A percentile compares a stretch with the other conserved stretches of the same genome.
Evolutionary conservation across 305 asterid species (phyloP).

Genomic region (Solanum aculeatissimum): DNA sequence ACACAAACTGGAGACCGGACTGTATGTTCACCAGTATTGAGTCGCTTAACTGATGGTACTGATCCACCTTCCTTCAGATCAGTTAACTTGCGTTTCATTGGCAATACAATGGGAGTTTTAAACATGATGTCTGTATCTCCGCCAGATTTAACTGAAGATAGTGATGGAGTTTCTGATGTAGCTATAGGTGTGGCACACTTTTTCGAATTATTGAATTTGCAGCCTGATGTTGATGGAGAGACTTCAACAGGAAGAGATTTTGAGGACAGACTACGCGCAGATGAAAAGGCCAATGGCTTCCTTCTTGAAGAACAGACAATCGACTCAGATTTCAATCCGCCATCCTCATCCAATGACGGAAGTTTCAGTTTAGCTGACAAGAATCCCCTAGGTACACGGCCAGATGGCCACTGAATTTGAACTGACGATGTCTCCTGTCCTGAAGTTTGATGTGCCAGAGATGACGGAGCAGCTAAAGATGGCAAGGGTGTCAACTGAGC

Average conservation of each 20-base stretch:
- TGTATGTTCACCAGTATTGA: slow-evolving; percentile 54
- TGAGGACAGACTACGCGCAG: slow-evolving; percentile 23
- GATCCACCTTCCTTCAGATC: slow-evolving; percentile 53
- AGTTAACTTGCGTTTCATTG: slow-evolving; percentile 73
- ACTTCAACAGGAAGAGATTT: slow-evolving; percentile 38
- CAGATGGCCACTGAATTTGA: slow-evolving; percentile 90
- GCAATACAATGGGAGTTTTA: slow-evolving; percentile 75
- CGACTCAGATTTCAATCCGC: slow-evolving; percentile 40
- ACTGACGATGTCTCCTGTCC: slow-evolving; percentile 56
- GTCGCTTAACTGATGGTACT: slow-evolving; percentile 51
- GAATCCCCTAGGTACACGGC: slow-evolving; percentile 64
- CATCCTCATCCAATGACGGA: slow-evolving; percentile 29
- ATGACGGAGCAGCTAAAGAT: slow-evolving; percentile 80
- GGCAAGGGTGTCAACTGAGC: slow-evolving; percentile 90
- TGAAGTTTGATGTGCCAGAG: slow-evolving; percentile 62
- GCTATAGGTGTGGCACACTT: slow-evolving; percentile 26
- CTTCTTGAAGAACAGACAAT: slow-evolving; percentile 41
- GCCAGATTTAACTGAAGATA: slow-evolving; percentile 29
- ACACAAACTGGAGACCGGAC: slow-evolving; percentile 45
- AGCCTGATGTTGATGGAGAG: slow-evolving; percentile 32
- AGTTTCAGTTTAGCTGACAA: slow-evolving; percentile 50
- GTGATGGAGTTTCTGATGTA: slow-evolving; percentile 40
- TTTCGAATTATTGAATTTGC: slow-evolving; percentile 29
- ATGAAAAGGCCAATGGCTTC: slow-evolving; percentile 33
- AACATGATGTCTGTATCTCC: slow-evolving; percentile 41